These are phyloP conservation scores for Pezicula neosporulosa DNA, from an alignment of 2,329 filamentous ascomycete species.

Conservation along the genomic window DNA sequence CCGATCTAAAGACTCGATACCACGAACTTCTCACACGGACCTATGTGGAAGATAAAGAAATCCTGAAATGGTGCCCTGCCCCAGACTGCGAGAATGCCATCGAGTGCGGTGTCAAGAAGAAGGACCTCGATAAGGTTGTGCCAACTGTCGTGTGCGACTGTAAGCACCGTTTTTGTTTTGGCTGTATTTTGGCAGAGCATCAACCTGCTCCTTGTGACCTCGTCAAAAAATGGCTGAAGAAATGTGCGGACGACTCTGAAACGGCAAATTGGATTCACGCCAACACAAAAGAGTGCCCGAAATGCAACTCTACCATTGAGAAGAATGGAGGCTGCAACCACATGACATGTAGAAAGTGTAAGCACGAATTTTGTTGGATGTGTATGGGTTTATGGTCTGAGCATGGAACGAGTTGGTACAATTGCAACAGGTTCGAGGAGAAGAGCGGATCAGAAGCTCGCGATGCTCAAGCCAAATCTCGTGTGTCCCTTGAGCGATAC, in stretches of 20 bases:
- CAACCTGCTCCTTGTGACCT: conserved; percentile 88
- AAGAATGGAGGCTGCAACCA: conserved; percentile 99
- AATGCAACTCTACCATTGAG: conserved; percentile 94
- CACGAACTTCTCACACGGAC: conserved; percentile 84
- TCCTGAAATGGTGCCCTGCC: conserved; percentile 94
- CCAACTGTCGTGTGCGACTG: conserved; percentile 87
- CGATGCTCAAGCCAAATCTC: conserved; percentile 86
- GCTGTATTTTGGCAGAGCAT: conserved; percentile 84
- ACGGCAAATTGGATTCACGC: conserved; percentile 99
- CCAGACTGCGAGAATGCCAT: conserved; percentile 95
- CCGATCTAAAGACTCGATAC: conserved; percentile 62
- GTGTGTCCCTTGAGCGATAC: conserved; percentile 91
- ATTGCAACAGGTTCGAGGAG: conserved; percentile 96
- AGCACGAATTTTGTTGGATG: conserved; percentile 99
- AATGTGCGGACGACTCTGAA: conserved; percentile 96
- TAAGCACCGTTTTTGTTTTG: conserved; percentile 89
- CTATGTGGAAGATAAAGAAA: conserved; percentile 95
- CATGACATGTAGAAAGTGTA: conserved; percentile 96
- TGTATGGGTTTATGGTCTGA: conserved; percentile 99
- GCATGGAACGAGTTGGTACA: conserved; percentile 99
- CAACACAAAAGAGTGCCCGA: conserved; percentile 97
- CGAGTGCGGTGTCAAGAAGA: conserved; percentile 83
- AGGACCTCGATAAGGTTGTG: conserved; percentile 79
- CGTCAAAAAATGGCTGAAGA: conserved; percentile 95
- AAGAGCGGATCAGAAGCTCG: conserved; percentile 89